phyloP scores from a whole-genome alignment of 495 filamentous ascomycete species.

The Alectoria sarmentosa region DNA sequence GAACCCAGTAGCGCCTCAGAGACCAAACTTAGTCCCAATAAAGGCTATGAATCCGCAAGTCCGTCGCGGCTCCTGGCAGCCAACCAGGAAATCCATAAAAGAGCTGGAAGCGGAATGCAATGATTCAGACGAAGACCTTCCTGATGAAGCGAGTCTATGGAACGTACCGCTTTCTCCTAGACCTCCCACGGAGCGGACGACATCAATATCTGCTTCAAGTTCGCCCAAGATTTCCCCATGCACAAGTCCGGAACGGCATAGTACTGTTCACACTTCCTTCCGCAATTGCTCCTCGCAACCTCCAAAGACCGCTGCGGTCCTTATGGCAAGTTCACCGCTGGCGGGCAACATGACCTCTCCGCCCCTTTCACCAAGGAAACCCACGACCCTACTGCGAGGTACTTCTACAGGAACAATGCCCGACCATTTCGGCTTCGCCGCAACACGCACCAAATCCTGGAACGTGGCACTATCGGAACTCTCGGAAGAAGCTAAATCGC shows the following conservation, averaged over 20 bases:
- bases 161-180: conserved; percentile 94
- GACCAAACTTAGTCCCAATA: conserved; percentile 10
- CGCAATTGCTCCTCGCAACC: conserved; percentile 5
- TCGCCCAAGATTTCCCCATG: conserved; percentile 45
- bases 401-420: conserved; percentile 36
- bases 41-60: conserved; percentile 15
- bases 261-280: conserved; percentile 25
- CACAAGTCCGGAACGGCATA: conserved; percentile 50
- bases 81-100: conserved; percentile 64
- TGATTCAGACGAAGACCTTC: conserved; percentile 86
- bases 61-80: conserved; percentile 54
- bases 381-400: conserved; percentile 31
- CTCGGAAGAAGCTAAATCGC: conserved; percentile 77
- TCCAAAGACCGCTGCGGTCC: conserved; percentile 21
- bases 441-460: conserved; percentile 76
- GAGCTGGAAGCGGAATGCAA: conserved; percentile 83
- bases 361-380: conserved; percentile 17
- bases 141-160: conserved; percentile 83
- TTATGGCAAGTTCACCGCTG: conserved; percentile 32
- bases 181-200: conserved; percentile 54
- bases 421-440: conserved; percentile 29
- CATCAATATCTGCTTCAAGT: conserved; percentile 38
- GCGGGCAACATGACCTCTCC: conserved; percentile 11
- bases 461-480: conserved; percentile 69
- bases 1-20: conserved; percentile 9